These are phyloP conservation scores for Candida khao-thaluensis DNA, from an alignment of 805 yeast species.

Conservation along the genomic window DNA sequence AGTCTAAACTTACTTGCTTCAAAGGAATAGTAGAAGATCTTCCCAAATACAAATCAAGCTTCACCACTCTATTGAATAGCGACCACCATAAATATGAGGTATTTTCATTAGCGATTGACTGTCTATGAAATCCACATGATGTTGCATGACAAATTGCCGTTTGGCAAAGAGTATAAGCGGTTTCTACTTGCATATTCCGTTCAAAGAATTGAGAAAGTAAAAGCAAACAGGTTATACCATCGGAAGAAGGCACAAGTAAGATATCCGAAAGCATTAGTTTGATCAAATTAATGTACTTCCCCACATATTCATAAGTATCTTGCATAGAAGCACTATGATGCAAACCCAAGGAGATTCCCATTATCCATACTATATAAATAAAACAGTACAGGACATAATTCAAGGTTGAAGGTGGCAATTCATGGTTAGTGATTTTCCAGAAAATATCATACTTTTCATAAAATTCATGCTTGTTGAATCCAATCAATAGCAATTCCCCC, in stretches of 20 bases:
- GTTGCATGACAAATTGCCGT: conserved; percentile 13
- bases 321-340: conserved; percentile 12
- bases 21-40: conserved; percentile 12
- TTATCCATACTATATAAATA: conserved; percentile 13
- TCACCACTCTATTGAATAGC: conserved; percentile 11
- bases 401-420: conserved; percentile 2
- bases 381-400: conserved; percentile 10
- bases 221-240: conserved; percentile 11
- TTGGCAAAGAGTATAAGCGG: conserved; percentile 11
- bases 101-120: conserved; percentile 10
- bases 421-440: conserved; percentile 9
- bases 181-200: conserved; percentile 14
- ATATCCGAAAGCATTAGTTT: conserved; percentile 12
- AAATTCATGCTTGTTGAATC: conserved; percentile 7
- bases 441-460: conserved; percentile 4
- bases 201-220: conserved; percentile 12
- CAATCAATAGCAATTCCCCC: conserved; percentile 3
- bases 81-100: conserved; percentile 13
- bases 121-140: conserved; percentile 13
- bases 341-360: conserved; percentile 11
- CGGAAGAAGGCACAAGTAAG: conserved; percentile 11
- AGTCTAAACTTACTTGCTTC: conserved; percentile 8
- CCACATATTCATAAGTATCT: conserved; percentile 10
- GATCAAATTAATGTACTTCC: conserved; percentile 11
- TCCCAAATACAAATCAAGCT: conserved; percentile 10